phyloP scores from a whole-genome alignment of 1,284 basidiomycete species.

The Trametes pubescens region DNA sequence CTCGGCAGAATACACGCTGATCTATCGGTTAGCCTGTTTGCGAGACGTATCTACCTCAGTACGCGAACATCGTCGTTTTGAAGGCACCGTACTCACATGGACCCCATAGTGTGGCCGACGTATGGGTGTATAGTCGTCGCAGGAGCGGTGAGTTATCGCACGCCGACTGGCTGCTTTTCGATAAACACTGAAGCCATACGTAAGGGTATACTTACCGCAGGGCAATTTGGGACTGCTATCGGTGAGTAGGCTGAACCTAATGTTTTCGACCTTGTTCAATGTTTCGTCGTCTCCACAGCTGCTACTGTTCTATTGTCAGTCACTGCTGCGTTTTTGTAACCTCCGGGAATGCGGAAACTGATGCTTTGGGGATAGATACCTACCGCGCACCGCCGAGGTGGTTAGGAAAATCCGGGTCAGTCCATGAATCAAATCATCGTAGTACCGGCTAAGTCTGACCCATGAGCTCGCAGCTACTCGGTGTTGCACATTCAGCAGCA shows the following conservation, averaged over 20 bases:
- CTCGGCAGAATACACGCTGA: neutral
- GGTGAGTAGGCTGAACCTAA: neutral
- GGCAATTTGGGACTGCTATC: conserved; percentile 11
- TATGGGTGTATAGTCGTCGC: conserved; percentile 6
- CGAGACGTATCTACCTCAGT: conserved; percentile 8
- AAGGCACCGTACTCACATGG: neutral
- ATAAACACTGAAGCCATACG: neutral
- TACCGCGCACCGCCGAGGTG: conserved; percentile 1
- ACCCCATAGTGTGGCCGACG: conserved; percentile 1
- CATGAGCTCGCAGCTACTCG: conserved; percentile 1
- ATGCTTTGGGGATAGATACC: neutral
- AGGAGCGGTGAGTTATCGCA: conserved; percentile 3
- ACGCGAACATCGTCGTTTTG: neutral
- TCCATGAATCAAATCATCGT: neutral
- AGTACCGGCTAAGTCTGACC: neutral
- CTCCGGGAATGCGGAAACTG: neutral
- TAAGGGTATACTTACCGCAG: conserved; percentile 14
- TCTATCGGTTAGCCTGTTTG: neutral
- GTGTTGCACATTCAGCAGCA: conserved; percentile 13
- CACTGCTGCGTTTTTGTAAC: neutral
- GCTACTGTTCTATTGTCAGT: conserved; percentile 16
- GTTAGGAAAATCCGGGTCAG: conserved; percentile 7
- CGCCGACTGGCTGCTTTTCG: neutral
- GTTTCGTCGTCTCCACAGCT: neutral
- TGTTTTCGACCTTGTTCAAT: neutral